Conservation (phyloP, 495 filamentous ascomycete species). For the Aspergillus olivimuriae region DNA sequence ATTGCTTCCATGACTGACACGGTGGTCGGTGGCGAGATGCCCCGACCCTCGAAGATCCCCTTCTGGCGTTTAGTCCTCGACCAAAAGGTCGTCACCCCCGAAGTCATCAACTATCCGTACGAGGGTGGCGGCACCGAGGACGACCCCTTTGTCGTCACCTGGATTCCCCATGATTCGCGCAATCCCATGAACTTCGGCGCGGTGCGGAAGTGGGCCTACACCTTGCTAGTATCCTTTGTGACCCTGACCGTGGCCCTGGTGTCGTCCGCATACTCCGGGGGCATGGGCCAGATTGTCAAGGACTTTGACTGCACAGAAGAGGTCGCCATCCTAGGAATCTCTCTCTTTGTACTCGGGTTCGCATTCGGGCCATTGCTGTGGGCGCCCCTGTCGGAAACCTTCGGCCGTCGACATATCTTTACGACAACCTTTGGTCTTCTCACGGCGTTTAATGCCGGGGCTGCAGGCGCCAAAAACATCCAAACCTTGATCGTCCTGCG, state of each 20-base stretch:
- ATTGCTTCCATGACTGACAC: constrained; percentile 2
- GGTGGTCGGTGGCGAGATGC: constrained; percentile 10
- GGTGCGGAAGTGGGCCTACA: constrained; percentile 59
- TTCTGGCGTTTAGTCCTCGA: constrained; percentile 39
- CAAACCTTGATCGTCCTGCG: constrained; percentile 52
- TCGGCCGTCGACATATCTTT: constrained; percentile 64
- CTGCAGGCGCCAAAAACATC: constrained; percentile 48
- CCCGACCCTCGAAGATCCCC: constrained; percentile 23
- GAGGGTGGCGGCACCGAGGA: constrained; percentile 57
- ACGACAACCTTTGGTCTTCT: constrained; percentile 53
- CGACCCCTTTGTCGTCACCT: constrained; percentile 63
- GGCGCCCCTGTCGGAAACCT: constrained; percentile 53
- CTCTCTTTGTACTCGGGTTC: constrained; percentile 49
- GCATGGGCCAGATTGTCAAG: constrained; percentile 46
- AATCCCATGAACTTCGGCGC: constrained; percentile 56
- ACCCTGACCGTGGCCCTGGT: constrained; percentile 65
- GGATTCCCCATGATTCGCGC: constrained; percentile 56
- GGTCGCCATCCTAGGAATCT: constrained; percentile 45
- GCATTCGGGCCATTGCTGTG: constrained; percentile 47
- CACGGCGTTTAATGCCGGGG: constrained; percentile 58
- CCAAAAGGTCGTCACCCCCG: constrained; percentile 43
- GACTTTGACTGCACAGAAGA: constrained; percentile 40
- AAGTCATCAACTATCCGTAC: constrained; percentile 50
- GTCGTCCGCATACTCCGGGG: constrained; percentile 66
- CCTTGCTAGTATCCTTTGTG: constrained; percentile 53